A percentile compares a stretch with the other conserved stretches of the same genome.
phyloP scores from a whole-genome alignment of 305 asterid species.

The Fraxinus angustifolia region DNA sequence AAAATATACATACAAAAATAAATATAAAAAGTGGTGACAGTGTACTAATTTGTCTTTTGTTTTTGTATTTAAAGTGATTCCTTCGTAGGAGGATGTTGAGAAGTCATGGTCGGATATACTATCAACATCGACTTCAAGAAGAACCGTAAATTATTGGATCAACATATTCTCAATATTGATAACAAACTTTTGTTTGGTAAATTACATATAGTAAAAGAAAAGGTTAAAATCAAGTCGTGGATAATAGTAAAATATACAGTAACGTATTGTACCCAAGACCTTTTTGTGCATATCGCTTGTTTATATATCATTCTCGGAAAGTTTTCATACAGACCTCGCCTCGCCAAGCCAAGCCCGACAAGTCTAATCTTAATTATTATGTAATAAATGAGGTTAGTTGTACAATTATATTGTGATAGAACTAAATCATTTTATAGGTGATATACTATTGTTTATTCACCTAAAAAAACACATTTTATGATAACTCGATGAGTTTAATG shows the following conservation, averaged over 20 bases:
- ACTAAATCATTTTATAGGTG: neutral
- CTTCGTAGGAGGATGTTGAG: slow-evolving; percentile 15
- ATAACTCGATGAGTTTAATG: neutral
- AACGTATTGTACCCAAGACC: neutral
- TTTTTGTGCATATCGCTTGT: neutral
- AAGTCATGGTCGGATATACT: neutral
- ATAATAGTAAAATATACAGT: neutral
- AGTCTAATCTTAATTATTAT: neutral
- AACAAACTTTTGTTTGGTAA: neutral
- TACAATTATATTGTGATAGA: neutral
- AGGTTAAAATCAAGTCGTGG: neutral
- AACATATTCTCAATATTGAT: neutral
- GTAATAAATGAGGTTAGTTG: neutral
- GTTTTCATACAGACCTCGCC: neutral
- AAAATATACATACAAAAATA: neutral
- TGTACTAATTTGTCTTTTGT: neutral
- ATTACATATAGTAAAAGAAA: neutral
- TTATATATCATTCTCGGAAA: neutral
- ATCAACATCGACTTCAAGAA: slow-evolving; percentile 21
- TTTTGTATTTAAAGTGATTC: neutral
- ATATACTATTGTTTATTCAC: neutral
- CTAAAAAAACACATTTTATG: neutral
- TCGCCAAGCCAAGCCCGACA: neutral
- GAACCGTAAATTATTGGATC: slow-evolving; percentile 18
- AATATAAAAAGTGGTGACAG: neutral